phyloP scores from a whole-genome alignment of 2,329 filamentous ascomycete genomes.

The Knufia petricola region DNA sequence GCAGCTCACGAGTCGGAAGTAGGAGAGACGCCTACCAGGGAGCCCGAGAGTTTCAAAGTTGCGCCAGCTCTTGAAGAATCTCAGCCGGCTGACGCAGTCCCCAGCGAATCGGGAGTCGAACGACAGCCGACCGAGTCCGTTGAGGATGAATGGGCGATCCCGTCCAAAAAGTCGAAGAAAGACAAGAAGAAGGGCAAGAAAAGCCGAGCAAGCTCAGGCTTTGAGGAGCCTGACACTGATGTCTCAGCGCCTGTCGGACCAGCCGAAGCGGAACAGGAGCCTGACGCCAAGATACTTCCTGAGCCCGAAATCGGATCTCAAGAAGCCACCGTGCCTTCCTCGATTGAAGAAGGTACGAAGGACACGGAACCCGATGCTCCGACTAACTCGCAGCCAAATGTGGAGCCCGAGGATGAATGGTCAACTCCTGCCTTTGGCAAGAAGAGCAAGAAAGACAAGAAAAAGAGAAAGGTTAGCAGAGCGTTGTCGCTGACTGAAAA shows the following conservation, averaged over 20 bases:
- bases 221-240: background rate
- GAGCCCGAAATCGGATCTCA: background rate
- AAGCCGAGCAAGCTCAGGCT: background rate
- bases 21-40: background rate
- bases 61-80: background rate
- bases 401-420: background rate
- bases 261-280: background rate
- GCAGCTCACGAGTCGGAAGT: background rate
- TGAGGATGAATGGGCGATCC: constrained; percentile 15
- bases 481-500: background rate
- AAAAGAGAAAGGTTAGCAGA: background rate
- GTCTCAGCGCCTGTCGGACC: background rate
- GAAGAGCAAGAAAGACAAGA: constrained; percentile 12
- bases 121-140: constrained; percentile 2
- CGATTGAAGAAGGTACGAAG: background rate
- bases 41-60: background rate
- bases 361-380: background rate
- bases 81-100: background rate
- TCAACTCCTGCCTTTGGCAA: background rate
- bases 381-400: background rate
- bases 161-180: constrained; percentile 23
- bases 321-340: background rate
- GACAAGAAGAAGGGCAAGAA: constrained; percentile 19
- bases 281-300: background rate
- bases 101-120: constrained; percentile 3